A percentile compares a stretch with the other conserved stretches of the same genome.
Conservation (phyloP, 805 yeast species). For the Dipodascopsis uninucleata region DNA sequence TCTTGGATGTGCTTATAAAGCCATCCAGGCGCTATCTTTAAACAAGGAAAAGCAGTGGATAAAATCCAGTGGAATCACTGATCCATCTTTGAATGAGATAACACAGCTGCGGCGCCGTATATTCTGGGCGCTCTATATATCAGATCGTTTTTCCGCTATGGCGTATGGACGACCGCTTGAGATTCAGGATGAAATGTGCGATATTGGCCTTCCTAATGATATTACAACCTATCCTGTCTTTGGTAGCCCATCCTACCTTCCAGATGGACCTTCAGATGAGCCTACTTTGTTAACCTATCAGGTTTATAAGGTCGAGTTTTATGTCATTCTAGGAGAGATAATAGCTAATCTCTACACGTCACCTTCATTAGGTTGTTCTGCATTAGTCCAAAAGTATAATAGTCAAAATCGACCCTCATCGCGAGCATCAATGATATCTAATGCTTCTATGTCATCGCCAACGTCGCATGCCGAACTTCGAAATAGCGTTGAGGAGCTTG, state of each 20-base stretch:
- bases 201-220: constrained; percentile 11
- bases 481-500: constrained; percentile 7
- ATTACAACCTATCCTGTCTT: background rate
- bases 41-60: constrained; percentile 9
- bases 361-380: too few relatives aligned
- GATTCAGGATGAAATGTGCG: constrained; percentile 13
- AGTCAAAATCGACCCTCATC: too few relatives aligned
- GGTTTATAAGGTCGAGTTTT: constrained; percentile 8
- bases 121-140: constrained; percentile 20
- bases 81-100: background rate
- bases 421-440: too few relatives aligned
- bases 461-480: too few relatives aligned
- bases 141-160: constrained; percentile 13
- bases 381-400: too few relatives aligned
- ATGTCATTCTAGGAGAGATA: constrained; percentile 14
- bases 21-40: constrained; percentile 14
- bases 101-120: constrained; percentile 13
- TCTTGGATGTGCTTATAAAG: constrained; percentile 12
- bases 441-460: too few relatives aligned
- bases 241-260: background rate
- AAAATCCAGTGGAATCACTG: too few relatives aligned
- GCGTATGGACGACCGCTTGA: constrained; percentile 18
- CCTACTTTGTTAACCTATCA: constrained; percentile 14
- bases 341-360: constrained; percentile 11
- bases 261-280: background rate